Conservation (phyloP, 169 alveolate genomes). For the Plasmodium inui region DNA sequence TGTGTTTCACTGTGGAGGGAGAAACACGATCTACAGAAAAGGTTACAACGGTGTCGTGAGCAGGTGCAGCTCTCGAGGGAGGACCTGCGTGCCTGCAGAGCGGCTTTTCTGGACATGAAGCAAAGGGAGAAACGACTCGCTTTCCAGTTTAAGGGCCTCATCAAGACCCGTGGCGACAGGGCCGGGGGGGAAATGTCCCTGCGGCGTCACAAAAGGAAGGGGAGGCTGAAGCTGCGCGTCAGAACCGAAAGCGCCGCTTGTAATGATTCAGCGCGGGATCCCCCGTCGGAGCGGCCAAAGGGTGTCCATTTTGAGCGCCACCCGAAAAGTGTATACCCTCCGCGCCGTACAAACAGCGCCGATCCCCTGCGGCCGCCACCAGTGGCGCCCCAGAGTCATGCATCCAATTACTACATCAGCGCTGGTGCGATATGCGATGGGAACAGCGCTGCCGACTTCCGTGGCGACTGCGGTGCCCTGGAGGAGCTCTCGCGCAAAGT, state of each 20-base stretch:
- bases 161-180: not conserved
- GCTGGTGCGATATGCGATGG: no score
- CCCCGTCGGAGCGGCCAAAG: not conserved
- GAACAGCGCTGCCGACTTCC: no score
- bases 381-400: not conserved
- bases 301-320: not conserved
- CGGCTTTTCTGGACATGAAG: not conserved
- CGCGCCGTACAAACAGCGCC: not conserved
- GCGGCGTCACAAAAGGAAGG: not conserved
- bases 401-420: not conserved
- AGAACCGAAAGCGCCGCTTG: not conserved
- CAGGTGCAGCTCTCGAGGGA: not conserved
- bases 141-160: not conserved
- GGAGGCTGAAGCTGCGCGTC: not conserved
- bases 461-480: no score
- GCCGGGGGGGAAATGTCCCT: not conserved
- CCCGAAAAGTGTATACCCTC: not conserved
- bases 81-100: not conserved
- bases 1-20: not conserved
- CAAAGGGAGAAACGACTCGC: not conserved
- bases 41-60: slow-evolving; percentile 14
- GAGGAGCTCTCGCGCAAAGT: slow-evolving; percentile 13
- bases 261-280: not conserved
- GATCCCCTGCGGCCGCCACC: not conserved
- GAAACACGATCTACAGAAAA: not conserved